Conservation (phyloP, 768 basidiomycete species). For the Amanita thiersii region DNA sequence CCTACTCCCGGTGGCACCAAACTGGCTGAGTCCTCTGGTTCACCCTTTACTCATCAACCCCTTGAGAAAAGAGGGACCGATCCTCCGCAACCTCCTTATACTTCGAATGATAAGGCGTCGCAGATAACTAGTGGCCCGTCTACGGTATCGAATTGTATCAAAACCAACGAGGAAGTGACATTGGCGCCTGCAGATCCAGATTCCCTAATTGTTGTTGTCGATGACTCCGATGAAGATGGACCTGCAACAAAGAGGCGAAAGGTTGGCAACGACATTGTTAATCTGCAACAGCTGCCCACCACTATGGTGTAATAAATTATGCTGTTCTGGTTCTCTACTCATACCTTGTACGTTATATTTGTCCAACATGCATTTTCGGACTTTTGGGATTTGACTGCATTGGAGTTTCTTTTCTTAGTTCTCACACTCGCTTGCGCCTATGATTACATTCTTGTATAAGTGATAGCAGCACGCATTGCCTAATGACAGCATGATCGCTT, state of each 20-base stretch:
- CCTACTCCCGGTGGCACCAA: neutral
- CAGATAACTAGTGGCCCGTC: too few relatives aligned
- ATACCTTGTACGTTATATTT: neutral
- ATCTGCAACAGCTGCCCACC: neutral
- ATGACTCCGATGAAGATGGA: constrained; percentile 50
- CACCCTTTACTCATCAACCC: constrained; percentile 41
- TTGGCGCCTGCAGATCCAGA: constrained; percentile 24
- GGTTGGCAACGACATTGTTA: constrained; percentile 22
- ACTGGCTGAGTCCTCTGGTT: constrained; percentile 8
- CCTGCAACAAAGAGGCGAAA: constrained; percentile 53
- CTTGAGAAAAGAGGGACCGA: constrained; percentile 15
- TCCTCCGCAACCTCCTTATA: too few relatives aligned
- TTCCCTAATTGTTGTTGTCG: constrained; percentile 53
- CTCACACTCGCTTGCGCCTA: neutral
- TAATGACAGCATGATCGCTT: constrained; percentile 1
- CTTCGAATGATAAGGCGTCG: too few relatives aligned
- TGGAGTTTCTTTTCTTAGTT: neutral
- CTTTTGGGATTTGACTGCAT: neutral
- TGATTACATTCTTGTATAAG: neutral
- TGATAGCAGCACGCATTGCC: constrained; percentile 1
- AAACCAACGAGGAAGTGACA: constrained; percentile 3
- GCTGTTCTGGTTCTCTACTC: neutral
- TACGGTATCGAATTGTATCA: constrained; percentile 4
- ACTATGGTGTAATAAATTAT: neutral
- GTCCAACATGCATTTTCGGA: neutral